phyloP scores from a whole-genome alignment of 352 stramenopile species.

The Globisporangium sylvaticum region DNA sequence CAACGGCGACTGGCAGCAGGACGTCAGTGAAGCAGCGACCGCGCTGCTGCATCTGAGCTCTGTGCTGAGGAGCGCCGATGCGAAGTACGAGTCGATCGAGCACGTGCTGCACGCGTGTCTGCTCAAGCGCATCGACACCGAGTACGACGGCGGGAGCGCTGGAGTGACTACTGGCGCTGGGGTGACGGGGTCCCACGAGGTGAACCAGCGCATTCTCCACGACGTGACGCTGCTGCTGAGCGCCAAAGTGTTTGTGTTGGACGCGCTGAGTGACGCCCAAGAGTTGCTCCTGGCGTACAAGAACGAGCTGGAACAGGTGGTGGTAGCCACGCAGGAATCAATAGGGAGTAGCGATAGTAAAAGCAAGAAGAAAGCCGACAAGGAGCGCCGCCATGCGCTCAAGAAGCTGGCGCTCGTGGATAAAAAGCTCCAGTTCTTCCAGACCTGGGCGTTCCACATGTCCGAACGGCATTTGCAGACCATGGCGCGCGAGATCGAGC shows the following conservation, averaged over 20 bases:
- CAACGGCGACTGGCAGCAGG: constrained; percentile 74
- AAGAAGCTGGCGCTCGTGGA: constrained; percentile 30
- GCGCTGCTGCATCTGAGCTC: constrained; percentile 40
- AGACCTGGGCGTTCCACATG: constrained; percentile 38
- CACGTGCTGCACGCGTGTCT: constrained; percentile 43
- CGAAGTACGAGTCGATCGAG: constrained; percentile 42
- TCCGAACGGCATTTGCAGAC: constrained; percentile 6
- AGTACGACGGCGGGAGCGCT: neutral
- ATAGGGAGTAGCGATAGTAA: neutral
- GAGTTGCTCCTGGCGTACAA: constrained; percentile 35
- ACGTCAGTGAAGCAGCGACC: constrained; percentile 40
- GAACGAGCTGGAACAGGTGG: constrained; percentile 5
- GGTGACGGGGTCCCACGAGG: neutral
- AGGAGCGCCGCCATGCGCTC: constrained; percentile 18
- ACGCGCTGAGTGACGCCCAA: constrained; percentile 54
- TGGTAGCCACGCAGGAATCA: neutral
- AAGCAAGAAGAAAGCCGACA: constrained; percentile 19
- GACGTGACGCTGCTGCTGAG: constrained; percentile 42
- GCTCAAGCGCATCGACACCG: constrained; percentile 20
- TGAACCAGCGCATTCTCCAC: constrained; percentile 32
- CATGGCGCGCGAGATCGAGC: constrained; percentile 11
- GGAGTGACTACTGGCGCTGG: neutral
- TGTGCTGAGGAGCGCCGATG: constrained; percentile 44
- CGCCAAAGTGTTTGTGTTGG: constrained; percentile 50
- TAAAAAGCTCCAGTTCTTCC: constrained; percentile 64